Conservation (phyloP, 148 eudicot species). For the Diospyros kaki region DNA sequence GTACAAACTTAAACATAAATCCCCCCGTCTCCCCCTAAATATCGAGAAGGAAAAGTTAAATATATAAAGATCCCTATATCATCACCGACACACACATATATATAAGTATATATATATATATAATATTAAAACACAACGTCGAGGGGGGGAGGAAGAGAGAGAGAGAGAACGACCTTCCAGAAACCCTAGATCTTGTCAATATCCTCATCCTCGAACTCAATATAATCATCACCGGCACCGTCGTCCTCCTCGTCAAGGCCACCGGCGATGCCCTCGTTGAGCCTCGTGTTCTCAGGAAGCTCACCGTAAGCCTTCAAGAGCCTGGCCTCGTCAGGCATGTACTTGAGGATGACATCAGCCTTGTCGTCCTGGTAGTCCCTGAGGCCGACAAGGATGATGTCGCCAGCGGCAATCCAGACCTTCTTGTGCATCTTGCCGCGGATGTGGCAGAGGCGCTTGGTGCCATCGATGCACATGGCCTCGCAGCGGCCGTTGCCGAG, state of each 20-base stretch:
- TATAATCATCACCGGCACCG: slow-evolving; percentile 46
- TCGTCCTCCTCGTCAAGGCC: slow-evolving; percentile 64
- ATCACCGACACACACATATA: too few relatives aligned
- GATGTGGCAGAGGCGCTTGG: slow-evolving; percentile 69
- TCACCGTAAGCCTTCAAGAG: slow-evolving; percentile 77
- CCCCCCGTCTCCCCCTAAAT: too few relatives aligned
- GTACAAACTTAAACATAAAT: too few relatives aligned
- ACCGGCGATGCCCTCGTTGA: slow-evolving; percentile 61
- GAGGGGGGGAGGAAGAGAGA: too few relatives aligned
- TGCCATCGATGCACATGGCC: slow-evolving; percentile 67
- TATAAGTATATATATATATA: too few relatives aligned
- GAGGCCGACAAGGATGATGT: slow-evolving; percentile 74
- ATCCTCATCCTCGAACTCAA: slow-evolving; percentile 81
- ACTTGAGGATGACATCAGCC: slow-evolving; percentile 31
- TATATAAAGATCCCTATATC: too few relatives aligned
- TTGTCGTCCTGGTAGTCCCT: slow-evolving; percentile 75
- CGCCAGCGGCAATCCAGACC: slow-evolving; percentile 87
- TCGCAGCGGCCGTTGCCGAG: slow-evolving; percentile 74
- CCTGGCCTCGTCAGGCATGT: slow-evolving; percentile 27
- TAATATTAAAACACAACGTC: too few relatives aligned
- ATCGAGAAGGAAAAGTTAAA: too few relatives aligned
- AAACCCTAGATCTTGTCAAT: slow-evolving; percentile 59
- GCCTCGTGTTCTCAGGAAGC: slow-evolving; percentile 60
- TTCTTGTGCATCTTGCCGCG: slow-evolving; percentile 93
- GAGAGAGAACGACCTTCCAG: background rate